phyloP scores from a whole-genome alignment of 192 early-diverging fungal species.

The Kickxella alabastrina region DNA sequence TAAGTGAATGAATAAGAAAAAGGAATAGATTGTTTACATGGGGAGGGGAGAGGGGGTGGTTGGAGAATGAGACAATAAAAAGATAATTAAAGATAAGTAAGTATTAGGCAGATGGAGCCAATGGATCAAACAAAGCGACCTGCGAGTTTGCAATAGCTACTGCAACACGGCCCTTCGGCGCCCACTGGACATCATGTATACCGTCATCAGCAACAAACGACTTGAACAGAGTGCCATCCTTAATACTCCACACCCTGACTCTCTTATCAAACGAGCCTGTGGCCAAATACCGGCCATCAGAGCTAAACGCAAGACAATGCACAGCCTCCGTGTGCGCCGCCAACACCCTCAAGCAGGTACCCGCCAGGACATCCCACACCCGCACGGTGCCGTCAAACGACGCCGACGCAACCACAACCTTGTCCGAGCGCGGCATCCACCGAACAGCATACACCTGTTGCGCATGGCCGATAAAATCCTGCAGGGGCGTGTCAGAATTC shows the following conservation, averaged over 20 bases:
- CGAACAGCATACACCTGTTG: slow-evolving; percentile 74
- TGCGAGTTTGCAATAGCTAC: slow-evolving; percentile 37
- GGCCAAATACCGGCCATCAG: slow-evolving; percentile 70
- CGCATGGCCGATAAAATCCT: slow-evolving; percentile 56
- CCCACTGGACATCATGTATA: slow-evolving; percentile 50
- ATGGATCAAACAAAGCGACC: slow-evolving; percentile 40
- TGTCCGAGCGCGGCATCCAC: slow-evolving; percentile 70
- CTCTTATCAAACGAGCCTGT: slow-evolving; percentile 74
- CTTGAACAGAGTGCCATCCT: slow-evolving; percentile 41
- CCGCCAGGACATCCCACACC: slow-evolving; percentile 78
- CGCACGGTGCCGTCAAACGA: slow-evolving; percentile 80
- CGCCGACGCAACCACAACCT: slow-evolving; percentile 64
- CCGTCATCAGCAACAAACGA: slow-evolving; percentile 42
- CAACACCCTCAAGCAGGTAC: slow-evolving; percentile 63
- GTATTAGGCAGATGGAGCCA: no score
- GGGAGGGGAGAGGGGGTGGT: no score
- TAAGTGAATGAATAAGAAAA: no score
- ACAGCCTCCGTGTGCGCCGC: slow-evolving; percentile 68
- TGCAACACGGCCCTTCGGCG: slow-evolving; percentile 34
- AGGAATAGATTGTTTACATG: no score
- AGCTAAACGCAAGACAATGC: slow-evolving; percentile 71
- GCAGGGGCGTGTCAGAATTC: slow-evolving; percentile 15
- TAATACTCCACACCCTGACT: slow-evolving; percentile 68
- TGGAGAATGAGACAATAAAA: no score
- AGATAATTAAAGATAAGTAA: no score